A percentile compares a stretch with the other conserved stretches of the same genome.
These are phyloP conservation scores for Plectosphaerella plurivora DNA, from an alignment of 2,329 filamentous ascomycete species.

Conservation along the genomic window DNA sequence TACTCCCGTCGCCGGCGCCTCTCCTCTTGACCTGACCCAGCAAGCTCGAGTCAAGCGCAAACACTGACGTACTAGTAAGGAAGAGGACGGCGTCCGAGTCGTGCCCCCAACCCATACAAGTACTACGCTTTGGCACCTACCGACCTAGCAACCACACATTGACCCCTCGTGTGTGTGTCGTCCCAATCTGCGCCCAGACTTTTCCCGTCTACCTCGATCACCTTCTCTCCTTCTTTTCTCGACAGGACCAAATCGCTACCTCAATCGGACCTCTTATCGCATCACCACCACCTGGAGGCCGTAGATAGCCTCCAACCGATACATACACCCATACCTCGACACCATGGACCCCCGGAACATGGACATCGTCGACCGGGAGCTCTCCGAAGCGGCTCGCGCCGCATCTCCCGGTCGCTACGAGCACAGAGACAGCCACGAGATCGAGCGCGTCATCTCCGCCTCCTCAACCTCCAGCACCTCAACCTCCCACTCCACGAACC, in stretches of 20 bases:
- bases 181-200: too few species aligned
- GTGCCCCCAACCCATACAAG: too few species aligned
- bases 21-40: too few species aligned
- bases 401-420: slow-evolving; percentile 39
- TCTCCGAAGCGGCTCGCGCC: slow-evolving; percentile 50
- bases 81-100: too few species aligned
- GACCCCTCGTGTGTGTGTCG: too few species aligned
- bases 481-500: slow-evolving; percentile 34
- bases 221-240: too few species aligned
- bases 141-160: too few species aligned
- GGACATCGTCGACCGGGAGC: slow-evolving; percentile 50
- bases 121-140: too few species aligned
- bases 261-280: not conserved
- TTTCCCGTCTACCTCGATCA: too few species aligned
- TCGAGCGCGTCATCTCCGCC: slow-evolving; percentile 55
- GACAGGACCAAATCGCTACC: not conserved
- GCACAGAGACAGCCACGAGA: slow-evolving; percentile 43
- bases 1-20: too few species aligned
- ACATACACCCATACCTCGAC: not conserved
- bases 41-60: too few species aligned
- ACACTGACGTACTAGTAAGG: too few species aligned
- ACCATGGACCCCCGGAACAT: slow-evolving; percentile 28
- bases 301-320: not conserved
- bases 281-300: not conserved
- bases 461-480: slow-evolving; percentile 47